Base-by-base conservation (phyloP, 306 rosid species). In the Quercus alba region DNA sequence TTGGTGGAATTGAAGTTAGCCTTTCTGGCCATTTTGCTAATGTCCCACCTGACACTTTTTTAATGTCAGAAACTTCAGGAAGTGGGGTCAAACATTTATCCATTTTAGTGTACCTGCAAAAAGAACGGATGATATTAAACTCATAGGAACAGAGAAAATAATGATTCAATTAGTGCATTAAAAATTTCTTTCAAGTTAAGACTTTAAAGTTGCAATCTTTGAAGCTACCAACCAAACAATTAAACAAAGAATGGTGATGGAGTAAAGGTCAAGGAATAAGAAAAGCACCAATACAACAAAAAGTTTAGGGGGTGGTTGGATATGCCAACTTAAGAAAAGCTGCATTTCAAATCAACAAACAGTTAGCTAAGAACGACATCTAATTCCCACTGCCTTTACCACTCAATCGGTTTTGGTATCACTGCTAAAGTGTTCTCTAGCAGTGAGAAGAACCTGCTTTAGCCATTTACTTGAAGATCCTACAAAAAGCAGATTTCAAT, bases 51-150 rank as follows among this genome's bases (percentile, higher is more conserved):
- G 93, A 85, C 33, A 83, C 76, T 84, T 91, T 87, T 81, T 35
- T 90, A 15, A 91, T 57, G 78, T 79, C 83, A 2, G 83, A 77
- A 75, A 89, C 98, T 51, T 81, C 87, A 1, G 99, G 99, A 7
- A 96, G 88, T 81, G 91, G 97, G 52, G 97, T 96, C 85, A 96
- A 73, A 87, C 99, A 96, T 2, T 86, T 83, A 69, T 88, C 97
- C 86, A 93, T 68, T 84, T 90, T 90, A 20, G 97, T 93, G 86
- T 93, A 95, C 98, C 98, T 94, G 75, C 73, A 68, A 5, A 61
- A 56, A 18, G 20, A 17, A 30, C 3, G 72, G 23, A 28, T 26
- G 20, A 18, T 9, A 35, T 11, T 1, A 10, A 4, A 66, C 44
- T 18, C 14, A 31, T 31, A 33, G 72, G 23, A 67, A 6, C 70